These are phyloP conservation scores for Pseudopithomyces maydicus DNA, from an alignment of 2,329 filamentous ascomycete genomes.

Conservation along the genomic window DNA sequence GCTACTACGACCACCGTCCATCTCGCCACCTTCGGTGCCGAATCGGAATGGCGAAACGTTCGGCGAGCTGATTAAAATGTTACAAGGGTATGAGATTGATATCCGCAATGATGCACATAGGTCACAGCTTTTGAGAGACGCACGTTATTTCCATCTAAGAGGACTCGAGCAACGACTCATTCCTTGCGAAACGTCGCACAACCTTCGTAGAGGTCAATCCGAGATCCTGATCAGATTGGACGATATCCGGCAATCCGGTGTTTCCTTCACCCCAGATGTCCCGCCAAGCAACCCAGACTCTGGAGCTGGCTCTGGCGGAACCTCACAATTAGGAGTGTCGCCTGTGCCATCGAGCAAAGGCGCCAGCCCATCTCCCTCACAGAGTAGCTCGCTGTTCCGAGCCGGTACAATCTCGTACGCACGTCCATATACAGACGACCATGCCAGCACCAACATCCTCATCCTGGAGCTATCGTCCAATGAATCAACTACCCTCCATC, in stretches of 20 bases:
- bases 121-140: slow-evolving; percentile 78
- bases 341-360: slow-evolving; percentile 28
- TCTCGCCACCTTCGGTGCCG: slow-evolving; percentile 80
- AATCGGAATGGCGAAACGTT: slow-evolving; percentile 85
- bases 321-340: slow-evolving; percentile 21
- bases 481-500: slow-evolving; percentile 50
- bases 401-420: slow-evolving; percentile 75
- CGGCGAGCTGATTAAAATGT: slow-evolving; percentile 76
- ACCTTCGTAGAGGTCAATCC: slow-evolving; percentile 67
- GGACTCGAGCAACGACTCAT: slow-evolving; percentile 88
- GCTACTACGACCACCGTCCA: slow-evolving; percentile 84
- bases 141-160: slow-evolving; percentile 90
- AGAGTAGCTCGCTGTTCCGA: slow-evolving; percentile 14
- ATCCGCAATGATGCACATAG: slow-evolving; percentile 80
- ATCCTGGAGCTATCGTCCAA: slow-evolving; percentile 70
- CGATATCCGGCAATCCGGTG: slow-evolving; percentile 86
- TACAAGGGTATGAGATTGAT: slow-evolving; percentile 81
- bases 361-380: slow-evolving; percentile 26
- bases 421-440: slow-evolving; percentile 82
- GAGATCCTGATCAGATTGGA: slow-evolving; percentile 83
- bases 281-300: slow-evolving; percentile 26
- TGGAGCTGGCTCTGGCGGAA: slow-evolving; percentile 20
- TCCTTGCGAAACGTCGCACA: slow-evolving; percentile 75
- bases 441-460: slow-evolving; percentile 65
- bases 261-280: slow-evolving; percentile 66